A percentile compares a stretch with the other conserved stretches of the same genome.
These are phyloP conservation scores for Colletotrichum acutatum DNA, from an alignment of 2,329 filamentous ascomycete species.

Conservation along the genomic window DNA sequence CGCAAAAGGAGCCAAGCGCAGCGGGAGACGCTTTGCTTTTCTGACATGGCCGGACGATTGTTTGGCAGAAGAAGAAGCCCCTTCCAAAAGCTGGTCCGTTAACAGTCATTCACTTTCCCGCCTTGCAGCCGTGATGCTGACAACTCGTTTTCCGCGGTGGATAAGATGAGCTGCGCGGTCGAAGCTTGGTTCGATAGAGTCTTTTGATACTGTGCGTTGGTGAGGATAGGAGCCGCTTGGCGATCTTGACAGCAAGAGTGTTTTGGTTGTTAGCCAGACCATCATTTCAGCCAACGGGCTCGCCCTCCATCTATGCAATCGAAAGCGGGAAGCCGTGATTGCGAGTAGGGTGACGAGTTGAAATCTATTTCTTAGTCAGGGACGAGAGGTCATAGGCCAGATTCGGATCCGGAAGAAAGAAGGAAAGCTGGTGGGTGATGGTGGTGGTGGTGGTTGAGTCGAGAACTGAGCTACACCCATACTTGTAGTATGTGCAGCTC, in stretches of 20 bases:
- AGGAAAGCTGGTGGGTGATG: not conserved
- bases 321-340: not conserved
- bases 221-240: not conserved
- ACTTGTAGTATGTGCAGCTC: slow-evolving; percentile 15
- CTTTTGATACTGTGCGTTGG: not conserved
- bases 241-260: not conserved
- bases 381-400: not conserved
- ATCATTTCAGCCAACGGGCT: not conserved
- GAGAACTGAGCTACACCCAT: slow-evolving; percentile 4
- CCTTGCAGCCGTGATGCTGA: slow-evolving; percentile 4
- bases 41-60: not conserved
- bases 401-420: slow-evolving; percentile 20
- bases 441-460: no score
- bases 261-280: not conserved
- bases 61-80: not conserved
- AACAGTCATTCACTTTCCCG: not conserved
- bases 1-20: not conserved
- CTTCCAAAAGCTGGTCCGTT: not conserved
- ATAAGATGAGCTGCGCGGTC: not conserved
- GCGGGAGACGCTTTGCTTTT: not conserved
- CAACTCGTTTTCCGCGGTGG: slow-evolving; percentile 5
- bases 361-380: slow-evolving; percentile 14
- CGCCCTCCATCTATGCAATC: not conserved
- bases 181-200: not conserved
- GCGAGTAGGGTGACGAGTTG: not conserved